Percentiles rank a stretch among this genome's conserved stretches.
Conservation (phyloP, 805 yeast species). For the Yamadazyma tumulicola region DNA sequence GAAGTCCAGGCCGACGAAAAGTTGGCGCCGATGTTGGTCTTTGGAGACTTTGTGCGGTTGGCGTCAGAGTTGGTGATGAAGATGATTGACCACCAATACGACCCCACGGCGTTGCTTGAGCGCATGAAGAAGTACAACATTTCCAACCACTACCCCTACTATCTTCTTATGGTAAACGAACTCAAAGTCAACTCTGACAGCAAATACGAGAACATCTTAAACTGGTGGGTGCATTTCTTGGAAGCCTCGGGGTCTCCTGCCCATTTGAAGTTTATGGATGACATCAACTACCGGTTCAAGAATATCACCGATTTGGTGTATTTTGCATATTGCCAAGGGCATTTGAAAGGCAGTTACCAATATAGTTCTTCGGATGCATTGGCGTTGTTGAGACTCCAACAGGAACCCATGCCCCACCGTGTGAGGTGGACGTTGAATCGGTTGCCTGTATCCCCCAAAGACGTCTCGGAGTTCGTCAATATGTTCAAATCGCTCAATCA, state of each 20-base stretch:
- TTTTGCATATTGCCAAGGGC: constrained; percentile 32
- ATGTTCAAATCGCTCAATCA: constrained; percentile 3
- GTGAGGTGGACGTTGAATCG: constrained; percentile 5
- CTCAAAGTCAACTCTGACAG: constrained; percentile 14
- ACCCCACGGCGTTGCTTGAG: constrained; percentile 20
- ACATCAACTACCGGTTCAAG: constrained; percentile 1
- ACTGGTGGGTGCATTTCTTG: constrained; percentile 31
- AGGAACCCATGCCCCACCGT: constrained; percentile 1
- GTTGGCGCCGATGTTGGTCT: constrained; percentile 25
- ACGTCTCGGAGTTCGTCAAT: constrained; percentile 7
- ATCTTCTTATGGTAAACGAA: constrained; percentile 16
- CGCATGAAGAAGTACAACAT: constrained; percentile 25
- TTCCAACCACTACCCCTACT: constrained; percentile 33
- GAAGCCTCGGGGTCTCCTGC: constrained; percentile 16
- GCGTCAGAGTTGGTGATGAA: constrained; percentile 11
- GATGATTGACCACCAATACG: constrained; percentile 10
- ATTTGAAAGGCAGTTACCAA: constrained; percentile 20
- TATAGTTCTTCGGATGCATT: constrained; percentile 22
- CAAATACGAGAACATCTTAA: constrained; percentile 23
- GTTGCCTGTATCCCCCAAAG: constrained; percentile 2
- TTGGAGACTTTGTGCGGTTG: constrained; percentile 25
- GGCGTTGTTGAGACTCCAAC: constrained; percentile 15
- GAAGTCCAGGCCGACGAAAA: constrained; percentile 33
- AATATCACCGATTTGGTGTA: constrained; percentile 22
- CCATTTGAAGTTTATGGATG: not conserved